A percentile compares a stretch with the other conserved stretches of the same genome.
phyloP scores from a whole-genome alignment of 345 rosid species.

The Raphanus sativus region DNA sequence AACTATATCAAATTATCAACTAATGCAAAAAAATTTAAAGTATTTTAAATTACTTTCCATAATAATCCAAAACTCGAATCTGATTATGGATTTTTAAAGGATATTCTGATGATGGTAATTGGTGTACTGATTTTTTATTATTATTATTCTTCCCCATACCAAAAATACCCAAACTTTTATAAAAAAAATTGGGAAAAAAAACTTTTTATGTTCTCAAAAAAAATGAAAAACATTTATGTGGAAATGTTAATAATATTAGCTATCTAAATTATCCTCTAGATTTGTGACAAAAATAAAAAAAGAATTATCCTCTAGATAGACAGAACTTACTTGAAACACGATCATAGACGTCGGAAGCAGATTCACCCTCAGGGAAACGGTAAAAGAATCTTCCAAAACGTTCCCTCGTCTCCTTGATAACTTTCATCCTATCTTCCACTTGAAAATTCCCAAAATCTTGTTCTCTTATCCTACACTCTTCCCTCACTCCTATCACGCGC shows the following conservation, averaged over 20 bases:
- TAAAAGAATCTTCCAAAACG: constrained; percentile 81
- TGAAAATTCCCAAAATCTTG: constrained; percentile 96
- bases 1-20: background rate
- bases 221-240: background rate
- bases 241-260: background rate
- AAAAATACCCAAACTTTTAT: background rate
- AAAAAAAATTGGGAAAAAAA: background rate
- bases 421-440: constrained; percentile 76
- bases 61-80: no score
- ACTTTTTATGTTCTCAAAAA: background rate
- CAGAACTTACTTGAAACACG: constrained; percentile 77
- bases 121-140: background rate
- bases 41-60: no score
- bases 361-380: constrained; percentile 95
- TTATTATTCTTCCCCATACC: background rate
- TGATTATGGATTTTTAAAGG: no score
- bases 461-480: constrained; percentile 84
- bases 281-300: no score
- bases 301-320: background rate
- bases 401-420: constrained; percentile 68
- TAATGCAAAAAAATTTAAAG: background rate
- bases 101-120: background rate
- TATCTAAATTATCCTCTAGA: background rate
- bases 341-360: constrained; percentile 94
- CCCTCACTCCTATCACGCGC: constrained; percentile 78